Percentiles rank a stretch among this genome's conserved stretches.
phyloP scores from a whole-genome alignment of 306 rosid genomes.

The Crotalaria pallida region DNA sequence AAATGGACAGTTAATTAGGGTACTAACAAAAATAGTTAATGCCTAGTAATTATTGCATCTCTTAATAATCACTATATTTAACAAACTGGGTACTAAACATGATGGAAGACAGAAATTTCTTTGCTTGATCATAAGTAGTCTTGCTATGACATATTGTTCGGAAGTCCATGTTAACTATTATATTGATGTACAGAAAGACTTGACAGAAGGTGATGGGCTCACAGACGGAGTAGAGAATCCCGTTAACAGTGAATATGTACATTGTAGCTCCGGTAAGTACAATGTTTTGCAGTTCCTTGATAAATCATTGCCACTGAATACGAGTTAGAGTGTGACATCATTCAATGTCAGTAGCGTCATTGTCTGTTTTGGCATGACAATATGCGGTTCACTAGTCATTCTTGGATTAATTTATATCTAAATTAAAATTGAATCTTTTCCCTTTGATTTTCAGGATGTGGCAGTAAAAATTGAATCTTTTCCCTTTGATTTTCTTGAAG shows the following conservation, averaged over 20 bases:
- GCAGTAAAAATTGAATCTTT: too few species aligned
- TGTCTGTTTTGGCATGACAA: conserved; percentile 18
- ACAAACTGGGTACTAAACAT: conserved; percentile 25
- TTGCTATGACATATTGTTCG: conserved; percentile 17
- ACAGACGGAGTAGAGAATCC: conserved; percentile 27
- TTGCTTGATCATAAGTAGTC: conserved; percentile 15
- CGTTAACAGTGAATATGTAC: conserved; percentile 21
- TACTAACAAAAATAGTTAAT: conserved; percentile 16
- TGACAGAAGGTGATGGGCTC: conserved; percentile 25
- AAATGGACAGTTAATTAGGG: not conserved
- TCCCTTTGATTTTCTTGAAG: conserved; percentile 39
- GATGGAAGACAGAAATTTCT: conserved; percentile 11
- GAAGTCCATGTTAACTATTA: conserved; percentile 17
- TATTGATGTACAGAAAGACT: conserved; percentile 34
- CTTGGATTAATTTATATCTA: conserved; percentile 1
- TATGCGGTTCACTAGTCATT: not conserved
- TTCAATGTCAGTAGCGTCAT: conserved; percentile 4
- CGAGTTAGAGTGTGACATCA: not conserved
- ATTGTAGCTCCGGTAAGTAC: conserved; percentile 49
- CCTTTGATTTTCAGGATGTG: too few species aligned
- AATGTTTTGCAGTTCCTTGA: conserved; percentile 17
- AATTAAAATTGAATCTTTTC: too few species aligned
- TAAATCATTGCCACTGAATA: not conserved
- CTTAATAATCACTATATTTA: conserved; percentile 22
- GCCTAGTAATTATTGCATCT: conserved; percentile 17